Percentiles rank a stretch among this genome's conserved stretches.
These are phyloP conservation scores for Kwoniella sp. DNA, from an alignment of 768 basidiomycete species.

Conservation along the genomic window DNA sequence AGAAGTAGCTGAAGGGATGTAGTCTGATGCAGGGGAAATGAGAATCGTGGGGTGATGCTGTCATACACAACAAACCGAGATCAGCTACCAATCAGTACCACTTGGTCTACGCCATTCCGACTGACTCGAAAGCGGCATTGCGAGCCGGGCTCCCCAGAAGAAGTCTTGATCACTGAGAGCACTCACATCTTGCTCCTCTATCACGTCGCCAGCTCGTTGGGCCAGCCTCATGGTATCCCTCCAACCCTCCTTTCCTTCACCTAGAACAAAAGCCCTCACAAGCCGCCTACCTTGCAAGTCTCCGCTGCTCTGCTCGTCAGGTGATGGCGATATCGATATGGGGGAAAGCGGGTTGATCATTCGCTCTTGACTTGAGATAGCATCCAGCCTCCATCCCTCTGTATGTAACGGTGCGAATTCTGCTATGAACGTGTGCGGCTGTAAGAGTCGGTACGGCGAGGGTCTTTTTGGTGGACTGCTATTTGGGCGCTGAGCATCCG, in stretches of 20 bases:
- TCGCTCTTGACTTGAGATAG: slow-evolving; percentile 7
- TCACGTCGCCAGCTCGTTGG: slow-evolving; percentile 10
- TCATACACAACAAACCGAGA: neutral
- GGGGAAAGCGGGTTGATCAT: neutral
- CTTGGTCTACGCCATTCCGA: no score
- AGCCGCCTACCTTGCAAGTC: slow-evolving; percentile 38
- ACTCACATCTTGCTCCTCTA: slow-evolving; percentile 42
- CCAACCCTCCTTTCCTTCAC: slow-evolving; percentile 35
- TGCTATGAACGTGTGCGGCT: slow-evolving; percentile 33
- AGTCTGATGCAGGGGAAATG: slow-evolving; percentile 38
- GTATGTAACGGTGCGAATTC: slow-evolving; percentile 45
- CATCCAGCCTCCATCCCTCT: slow-evolving; percentile 41
- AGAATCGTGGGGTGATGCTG: slow-evolving; percentile 48
- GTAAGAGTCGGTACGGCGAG: slow-evolving; percentile 41
- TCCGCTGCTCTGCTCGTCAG: slow-evolving; percentile 4
- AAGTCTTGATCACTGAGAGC: neutral
- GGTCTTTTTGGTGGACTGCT: slow-evolving; percentile 12
- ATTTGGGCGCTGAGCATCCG: neutral
- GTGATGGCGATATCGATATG: neutral
- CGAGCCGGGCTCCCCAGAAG: no score
- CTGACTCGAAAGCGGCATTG: no score
- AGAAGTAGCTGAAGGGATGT: slow-evolving; percentile 10
- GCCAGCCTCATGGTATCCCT: slow-evolving; percentile 20
- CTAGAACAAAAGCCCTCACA: slow-evolving; percentile 34
- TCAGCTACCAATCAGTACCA: neutral